Evolutionary conservation across 1,139 yeast species (phyloP).

Genomic region (Wickerhamomyces sp.): DNA sequence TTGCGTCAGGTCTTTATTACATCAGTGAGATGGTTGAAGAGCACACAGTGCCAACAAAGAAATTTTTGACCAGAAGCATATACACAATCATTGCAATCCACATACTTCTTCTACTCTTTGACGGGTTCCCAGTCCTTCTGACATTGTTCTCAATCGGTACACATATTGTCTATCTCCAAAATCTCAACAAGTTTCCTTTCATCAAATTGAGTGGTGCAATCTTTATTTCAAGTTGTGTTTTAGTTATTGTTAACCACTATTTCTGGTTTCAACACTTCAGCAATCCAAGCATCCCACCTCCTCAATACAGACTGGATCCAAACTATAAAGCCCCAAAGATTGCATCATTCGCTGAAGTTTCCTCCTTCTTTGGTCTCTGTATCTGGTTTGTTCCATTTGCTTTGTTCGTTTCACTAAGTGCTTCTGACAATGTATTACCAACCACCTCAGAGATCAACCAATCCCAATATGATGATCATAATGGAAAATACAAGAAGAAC

Average conservation of each 20-base stretch:
- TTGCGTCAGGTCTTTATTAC: conserved; percentile 88
- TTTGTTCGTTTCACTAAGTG: conserved; percentile 84
- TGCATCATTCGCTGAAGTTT: conserved; percentile 82
- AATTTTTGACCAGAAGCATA: conserved; percentile 59
- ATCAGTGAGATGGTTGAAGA: conserved; percentile 92
- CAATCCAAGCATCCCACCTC: conserved; percentile 51
- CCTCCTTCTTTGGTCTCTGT: conserved; percentile 89
- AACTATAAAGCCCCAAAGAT: conserved; percentile 62
- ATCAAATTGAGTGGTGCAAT: conserved; percentile 68
- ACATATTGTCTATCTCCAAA: conserved; percentile 69
- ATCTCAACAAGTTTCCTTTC: conserved; percentile 76
- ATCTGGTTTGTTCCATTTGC: conserved; percentile 96
- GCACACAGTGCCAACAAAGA: conserved; percentile 78
- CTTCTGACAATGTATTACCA: conserved; percentile 87
- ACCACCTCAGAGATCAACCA: conserved; percentile 29
- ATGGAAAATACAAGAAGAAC: conserved; percentile 32
- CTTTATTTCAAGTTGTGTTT: conserved; percentile 64
- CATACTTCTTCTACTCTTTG: conserved; percentile 58
- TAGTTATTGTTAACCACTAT: conserved; percentile 78
- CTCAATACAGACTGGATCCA: conserved; percentile 47
- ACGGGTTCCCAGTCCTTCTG: conserved; percentile 70
- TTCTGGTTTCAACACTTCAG: conserved; percentile 88
- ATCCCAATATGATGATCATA: conserved; percentile 24
- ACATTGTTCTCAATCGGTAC: conserved; percentile 64
- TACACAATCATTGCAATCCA: conserved; percentile 51